These are phyloP conservation scores for Xylaria hypoxylon DNA, from an alignment of 2,329 filamentous ascomycete genomes.

Conservation along the genomic window DNA sequence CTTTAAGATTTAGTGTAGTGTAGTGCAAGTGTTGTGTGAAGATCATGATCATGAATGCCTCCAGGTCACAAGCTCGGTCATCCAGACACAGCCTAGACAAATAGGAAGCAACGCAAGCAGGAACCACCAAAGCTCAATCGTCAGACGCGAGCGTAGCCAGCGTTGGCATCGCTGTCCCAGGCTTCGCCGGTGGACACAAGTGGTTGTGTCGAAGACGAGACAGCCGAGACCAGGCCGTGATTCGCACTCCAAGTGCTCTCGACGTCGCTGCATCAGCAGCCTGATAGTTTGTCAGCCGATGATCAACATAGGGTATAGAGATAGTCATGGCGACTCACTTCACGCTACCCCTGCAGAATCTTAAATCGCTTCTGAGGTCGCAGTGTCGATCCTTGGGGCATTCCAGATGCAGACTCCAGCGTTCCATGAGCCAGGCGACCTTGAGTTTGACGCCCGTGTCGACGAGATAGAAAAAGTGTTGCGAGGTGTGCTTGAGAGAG, in stretches of 20 bases:
- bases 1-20: no score
- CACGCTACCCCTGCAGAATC: slow-evolving; percentile 71
- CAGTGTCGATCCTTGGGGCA: slow-evolving; percentile 70
- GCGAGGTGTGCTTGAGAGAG: slow-evolving; percentile 74
- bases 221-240: slow-evolving; percentile 67
- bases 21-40: no score
- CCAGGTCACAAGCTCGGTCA: slow-evolving; percentile 32
- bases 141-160: slow-evolving; percentile 59
- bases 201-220: slow-evolving; percentile 63
- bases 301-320: not conserved
- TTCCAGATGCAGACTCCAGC: slow-evolving; percentile 71
- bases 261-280: slow-evolving; percentile 67
- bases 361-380: slow-evolving; percentile 68
- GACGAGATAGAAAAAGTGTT: slow-evolving; percentile 72
- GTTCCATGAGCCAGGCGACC: slow-evolving; percentile 75
- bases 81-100: slow-evolving; percentile 50
- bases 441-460: slow-evolving; percentile 74
- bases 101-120: slow-evolving; percentile 58
- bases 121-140: slow-evolving; percentile 63
- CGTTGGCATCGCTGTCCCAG: slow-evolving; percentile 59
- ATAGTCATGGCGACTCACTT: slow-evolving; percentile 53
- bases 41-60: slow-evolving; percentile 28
- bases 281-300: slow-evolving; percentile 3
- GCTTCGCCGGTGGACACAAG: slow-evolving; percentile 59
- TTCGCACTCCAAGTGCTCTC: slow-evolving; percentile 72